These are phyloP conservation scores for Vigna mungo DNA, from an alignment of 306 rosid genomes.

Conservation along the genomic window DNA sequence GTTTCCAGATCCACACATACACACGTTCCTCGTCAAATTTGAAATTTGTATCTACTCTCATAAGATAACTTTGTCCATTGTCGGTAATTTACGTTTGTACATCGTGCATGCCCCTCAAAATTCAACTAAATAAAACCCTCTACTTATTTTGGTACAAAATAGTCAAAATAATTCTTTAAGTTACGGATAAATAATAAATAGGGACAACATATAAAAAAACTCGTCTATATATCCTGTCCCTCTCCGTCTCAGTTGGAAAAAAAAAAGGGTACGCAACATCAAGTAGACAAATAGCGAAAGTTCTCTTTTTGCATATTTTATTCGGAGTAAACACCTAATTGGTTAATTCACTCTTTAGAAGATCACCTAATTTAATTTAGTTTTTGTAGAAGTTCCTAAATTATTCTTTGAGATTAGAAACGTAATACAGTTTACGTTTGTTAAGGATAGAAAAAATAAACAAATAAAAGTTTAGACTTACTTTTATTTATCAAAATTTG, in stretches of 20 bases:
- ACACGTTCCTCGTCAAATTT: slow-evolving; percentile 33
- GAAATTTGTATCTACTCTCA: slow-evolving; percentile 23
- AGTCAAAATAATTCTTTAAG: not conserved
- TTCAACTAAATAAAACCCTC: not conserved
- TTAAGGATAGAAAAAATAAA: too few species aligned
- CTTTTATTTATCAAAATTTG: too few species aligned
- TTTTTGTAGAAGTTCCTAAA: not conserved
- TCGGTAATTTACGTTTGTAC: slow-evolving; percentile 37
- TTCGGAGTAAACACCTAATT: not conserved
- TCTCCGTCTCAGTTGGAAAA: not conserved
- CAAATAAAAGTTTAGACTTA: too few species aligned
- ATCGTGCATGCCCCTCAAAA: slow-evolving; percentile 31
- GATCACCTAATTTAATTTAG: not conserved
- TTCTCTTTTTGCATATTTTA: not conserved
- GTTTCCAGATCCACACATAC: slow-evolving; percentile 42
- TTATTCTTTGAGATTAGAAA: not conserved
- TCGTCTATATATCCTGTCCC: not conserved
- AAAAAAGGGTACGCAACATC: not conserved
- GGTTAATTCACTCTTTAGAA: not conserved
- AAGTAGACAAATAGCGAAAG: slow-evolving; percentile 8
- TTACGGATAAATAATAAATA: not conserved
- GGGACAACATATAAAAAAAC: not conserved
- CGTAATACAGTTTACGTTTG: not conserved
- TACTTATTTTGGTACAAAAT: not conserved
- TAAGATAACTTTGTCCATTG: slow-evolving; percentile 30